phyloP scores from a whole-genome alignment of 169 alveolate genomes.

The Plasmodium malariae region DNA sequence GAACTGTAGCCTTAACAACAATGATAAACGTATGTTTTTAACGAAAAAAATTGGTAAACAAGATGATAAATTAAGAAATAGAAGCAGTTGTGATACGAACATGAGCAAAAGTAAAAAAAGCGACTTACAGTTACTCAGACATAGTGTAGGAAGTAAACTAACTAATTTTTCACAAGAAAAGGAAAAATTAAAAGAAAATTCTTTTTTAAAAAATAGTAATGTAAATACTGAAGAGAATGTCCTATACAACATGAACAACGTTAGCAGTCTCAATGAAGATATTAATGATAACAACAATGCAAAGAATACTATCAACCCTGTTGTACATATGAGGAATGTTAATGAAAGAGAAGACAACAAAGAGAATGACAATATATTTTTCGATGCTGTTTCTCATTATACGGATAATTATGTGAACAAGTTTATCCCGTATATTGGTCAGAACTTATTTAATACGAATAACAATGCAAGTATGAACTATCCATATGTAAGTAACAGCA shows the following conservation, averaged over 20 bases:
- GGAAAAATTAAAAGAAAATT: conserved; percentile 5
- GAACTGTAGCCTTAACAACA: conserved; percentile 49
- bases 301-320: not conserved
- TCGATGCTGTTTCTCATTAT: conserved; percentile 47
- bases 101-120: conserved; percentile 30
- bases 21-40: conserved; percentile 19
- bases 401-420: not conserved
- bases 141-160: conserved; percentile 56
- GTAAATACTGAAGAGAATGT: not conserved
- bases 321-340: not conserved
- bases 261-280: not conserved
- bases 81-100: conserved; percentile 59
- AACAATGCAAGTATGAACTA: not conserved
- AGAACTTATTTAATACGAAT: not conserved
- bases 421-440: conserved; percentile 6
- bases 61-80: conserved; percentile 4
- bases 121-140: conserved; percentile 24
- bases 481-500: not conserved
- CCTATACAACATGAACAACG: not conserved
- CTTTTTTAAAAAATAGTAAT: not conserved
- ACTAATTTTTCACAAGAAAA: conserved; percentile 24
- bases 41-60: conserved; percentile 8
- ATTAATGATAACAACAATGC: too few relatives aligned
- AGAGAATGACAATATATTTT: conserved; percentile 44
- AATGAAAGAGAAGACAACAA: conserved; percentile 18